Base-by-base conservation (phyloP, 2,329 filamentous ascomycete species). In the Cyanodermella asteris region DNA sequence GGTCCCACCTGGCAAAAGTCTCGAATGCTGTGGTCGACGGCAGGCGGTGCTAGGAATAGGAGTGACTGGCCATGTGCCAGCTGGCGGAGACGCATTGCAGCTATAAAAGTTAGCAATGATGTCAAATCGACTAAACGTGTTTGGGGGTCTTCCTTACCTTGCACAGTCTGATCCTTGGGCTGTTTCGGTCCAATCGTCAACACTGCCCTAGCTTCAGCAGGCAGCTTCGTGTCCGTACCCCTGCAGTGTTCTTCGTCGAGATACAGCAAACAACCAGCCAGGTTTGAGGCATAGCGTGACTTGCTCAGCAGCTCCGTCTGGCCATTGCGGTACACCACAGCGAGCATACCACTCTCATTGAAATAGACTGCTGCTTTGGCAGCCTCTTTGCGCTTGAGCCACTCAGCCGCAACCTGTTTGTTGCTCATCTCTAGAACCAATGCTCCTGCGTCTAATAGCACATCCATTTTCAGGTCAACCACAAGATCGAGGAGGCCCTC, bases 391-490 rank as follows among this genome's bases (percentile, higher is more conserved):
- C 40, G 26, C 1, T 16, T n/a, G 1, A 77, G 38, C 69, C 69
- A 76, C 2, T 34, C 28, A 6, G 34, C 32, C 0, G 65, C 62
- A 3, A 76, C 50, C 3, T 57, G 44, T 0, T 45, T 3, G 32
- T 77, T 77, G 10, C 47, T 51, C 0, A 70, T 43, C 16, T 80
- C 72, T 0, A 81, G 41, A 5, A 81, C 61, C 24, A 72, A 64
- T 0, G 74, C 72, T 0, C 74, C 73, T 0, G 74, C 71, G 33
- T 81, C 72, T 0, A 81, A 50, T 1, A 81, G 58, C 0, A 80
- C 70, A 1, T 57, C 53, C 0, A 61, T 49, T 0, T 45, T 38
- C 0, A 48, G 45, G 0, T 48, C 21, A 22, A 61, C 41, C 0
- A 72, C 47, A 4, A 53, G 39, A 0, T 42, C 16, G 0, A 80